These are phyloP conservation scores for Leptomonas pyrrhocoris DNA, from an alignment of 208 protist genomes.

Conservation along the genomic window DNA sequence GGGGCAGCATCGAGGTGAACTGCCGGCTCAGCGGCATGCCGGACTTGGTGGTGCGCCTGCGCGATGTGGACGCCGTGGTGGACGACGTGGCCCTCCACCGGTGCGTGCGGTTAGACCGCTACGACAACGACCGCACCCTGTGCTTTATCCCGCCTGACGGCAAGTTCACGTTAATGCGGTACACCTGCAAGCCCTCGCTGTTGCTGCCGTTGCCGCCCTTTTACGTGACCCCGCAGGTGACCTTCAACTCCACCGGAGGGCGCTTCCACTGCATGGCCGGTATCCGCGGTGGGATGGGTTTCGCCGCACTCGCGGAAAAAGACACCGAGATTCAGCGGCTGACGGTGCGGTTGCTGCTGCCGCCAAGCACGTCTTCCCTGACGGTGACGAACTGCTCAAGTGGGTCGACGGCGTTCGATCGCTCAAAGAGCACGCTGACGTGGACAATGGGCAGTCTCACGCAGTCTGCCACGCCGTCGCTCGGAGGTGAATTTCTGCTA, in stretches of 20 bases:
- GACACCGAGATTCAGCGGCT: constrained; percentile 71
- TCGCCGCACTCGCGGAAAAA: constrained; percentile 26
- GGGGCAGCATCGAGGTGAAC: constrained; percentile 79
- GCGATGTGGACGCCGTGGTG: constrained; percentile 61
- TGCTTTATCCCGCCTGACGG: constrained; percentile 92
- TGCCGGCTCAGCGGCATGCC: constrained; percentile 91
- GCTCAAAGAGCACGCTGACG: constrained; percentile 52
- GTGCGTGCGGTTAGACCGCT: constrained; percentile 79
- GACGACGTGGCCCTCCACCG: constrained; percentile 89
- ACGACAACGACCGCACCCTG: constrained; percentile 71
- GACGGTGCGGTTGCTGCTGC: constrained; percentile 68
- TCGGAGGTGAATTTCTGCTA: constrained; percentile 77
- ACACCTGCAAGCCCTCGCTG: constrained; percentile 62
- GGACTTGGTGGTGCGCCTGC: constrained; percentile 76
- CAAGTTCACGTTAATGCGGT: constrained; percentile 87
- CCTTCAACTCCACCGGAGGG: constrained; percentile 62
- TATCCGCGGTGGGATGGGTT: constrained; percentile 41
- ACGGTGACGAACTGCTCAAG: constrained; percentile 69
- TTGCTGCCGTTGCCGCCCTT: constrained; percentile 62
- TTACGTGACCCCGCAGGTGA: constrained; percentile 91
- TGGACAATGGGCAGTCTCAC: constrained; percentile 84
- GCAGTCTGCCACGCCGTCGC: constrained; percentile 54
- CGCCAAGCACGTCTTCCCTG: constrained; percentile 57
- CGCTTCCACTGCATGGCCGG: constrained; percentile 91
- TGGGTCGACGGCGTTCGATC: constrained; percentile 79